Evolutionary conservation across 2,329 filamentous ascomycete genomes (phyloP), one percentile per base, ranked within the genome.

Genomic region (Paradendryphiella salina): DNA sequence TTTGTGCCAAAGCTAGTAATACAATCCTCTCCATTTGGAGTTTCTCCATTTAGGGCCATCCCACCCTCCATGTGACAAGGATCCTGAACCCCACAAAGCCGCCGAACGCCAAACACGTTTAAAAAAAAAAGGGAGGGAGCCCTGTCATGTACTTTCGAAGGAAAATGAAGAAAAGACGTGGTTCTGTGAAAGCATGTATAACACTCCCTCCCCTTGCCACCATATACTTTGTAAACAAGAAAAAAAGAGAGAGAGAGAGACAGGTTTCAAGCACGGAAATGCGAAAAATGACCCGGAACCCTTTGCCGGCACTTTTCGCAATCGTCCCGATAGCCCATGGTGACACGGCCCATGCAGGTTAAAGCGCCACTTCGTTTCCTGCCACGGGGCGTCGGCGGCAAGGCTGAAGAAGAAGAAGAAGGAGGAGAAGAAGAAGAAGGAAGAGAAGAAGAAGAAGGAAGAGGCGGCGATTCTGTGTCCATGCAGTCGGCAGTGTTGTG

Each of bases 251-350:
- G 10, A 32, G 17, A 23, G 15, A 23, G 14, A 5, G 21, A 21
- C 4, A 41, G 14, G 10, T 31, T 5, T 47, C 33, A 57, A 6
- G 69, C 59, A 14, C 77, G 52, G 51, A 79, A 79, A 57, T 80
- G 77, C 48, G 76, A 77, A 67, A 79, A 78, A 50, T 80, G 77
- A 0, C 78, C 78, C 1, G 77, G 77, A n/a, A 80, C 74, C 46
- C 72, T 64, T 53, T 71, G 65, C 46, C 70, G 67, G 57, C 78
- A 80, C 61, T 79, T 80, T 38, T 79, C 75, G 57, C 78, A 80
- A 54, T 80, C 77, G 9, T 77, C 73, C 21, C 77, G 66, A 55
- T 75, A 80, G 11, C 78, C 78, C 73, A 80, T 78, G 53, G 73
- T 74, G 49, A 78, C 74, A 32, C 74, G 66, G 18, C 69, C 73